Conservation (phyloP, 257 asterid genomes). For the Petrea volubilis region DNA sequence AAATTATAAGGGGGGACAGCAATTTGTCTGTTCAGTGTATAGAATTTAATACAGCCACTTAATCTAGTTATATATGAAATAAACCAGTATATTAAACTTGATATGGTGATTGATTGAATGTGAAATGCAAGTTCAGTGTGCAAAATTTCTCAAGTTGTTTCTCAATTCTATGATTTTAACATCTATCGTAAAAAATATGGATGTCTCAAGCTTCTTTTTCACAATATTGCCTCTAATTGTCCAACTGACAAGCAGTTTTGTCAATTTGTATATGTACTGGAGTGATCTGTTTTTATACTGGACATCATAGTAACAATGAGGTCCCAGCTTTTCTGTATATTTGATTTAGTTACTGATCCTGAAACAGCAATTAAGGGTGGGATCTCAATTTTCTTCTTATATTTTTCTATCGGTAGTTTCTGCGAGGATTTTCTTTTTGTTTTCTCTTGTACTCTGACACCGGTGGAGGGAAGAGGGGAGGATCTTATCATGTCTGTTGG, state of each 20-base stretch:
- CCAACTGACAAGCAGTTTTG: background rate
- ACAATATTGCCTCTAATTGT: background rate
- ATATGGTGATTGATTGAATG: slow-evolving; percentile 4
- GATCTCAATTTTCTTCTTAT: background rate
- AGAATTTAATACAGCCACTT: background rate
- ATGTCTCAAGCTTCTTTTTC: slow-evolving; percentile 12
- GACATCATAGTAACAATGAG: background rate
- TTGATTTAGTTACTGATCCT: slow-evolving; percentile 13
- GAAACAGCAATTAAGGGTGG: background rate
- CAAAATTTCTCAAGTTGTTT: background rate
- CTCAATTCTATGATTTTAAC: background rate
- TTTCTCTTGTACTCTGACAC: background rate
- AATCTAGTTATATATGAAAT: slow-evolving; percentile 3
- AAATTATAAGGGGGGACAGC: background rate
- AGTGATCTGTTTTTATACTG: background rate
- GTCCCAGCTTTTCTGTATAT: slow-evolving; percentile 9
- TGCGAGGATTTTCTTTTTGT: background rate
- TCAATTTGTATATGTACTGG: background rate
- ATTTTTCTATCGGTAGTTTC: background rate
- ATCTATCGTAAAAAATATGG: background rate
- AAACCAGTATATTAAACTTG: background rate
- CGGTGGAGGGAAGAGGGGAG: background rate
- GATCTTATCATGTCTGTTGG: background rate
- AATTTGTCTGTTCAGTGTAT: background rate
- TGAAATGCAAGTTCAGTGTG: slow-evolving; percentile 1